Conservation (phyloP, 164 flowering plant species). For the Vitis cinerea region DNA sequence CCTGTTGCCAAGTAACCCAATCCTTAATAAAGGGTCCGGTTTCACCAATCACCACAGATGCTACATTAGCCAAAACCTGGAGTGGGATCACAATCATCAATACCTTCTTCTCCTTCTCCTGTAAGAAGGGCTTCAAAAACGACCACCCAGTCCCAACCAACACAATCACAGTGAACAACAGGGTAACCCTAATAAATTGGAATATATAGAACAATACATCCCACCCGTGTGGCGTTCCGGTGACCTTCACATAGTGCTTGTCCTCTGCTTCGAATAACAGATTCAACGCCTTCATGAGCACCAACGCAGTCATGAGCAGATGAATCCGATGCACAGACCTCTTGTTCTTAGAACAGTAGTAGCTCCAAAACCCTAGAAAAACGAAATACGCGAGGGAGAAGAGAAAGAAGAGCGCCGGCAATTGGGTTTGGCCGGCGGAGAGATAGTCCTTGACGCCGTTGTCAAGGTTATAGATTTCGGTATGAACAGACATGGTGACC, state of each 20-base stretch:
- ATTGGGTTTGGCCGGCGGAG: constrained; percentile 82
- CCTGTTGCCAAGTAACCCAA: constrained; percentile 81
- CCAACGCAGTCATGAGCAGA: constrained; percentile 57
- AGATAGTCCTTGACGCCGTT: constrained; percentile 56
- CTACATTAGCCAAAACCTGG: constrained; percentile 71
- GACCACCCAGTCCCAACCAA: constrained; percentile 86
- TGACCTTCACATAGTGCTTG: constrained; percentile 69
- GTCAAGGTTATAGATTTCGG: constrained; percentile 74
- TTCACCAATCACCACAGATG: constrained; percentile 69
- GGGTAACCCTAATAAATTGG: constrained; percentile 56
- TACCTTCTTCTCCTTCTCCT: constrained; percentile 81
- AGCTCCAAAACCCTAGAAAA: constrained; percentile 59
- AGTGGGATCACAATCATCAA: constrained; percentile 77
- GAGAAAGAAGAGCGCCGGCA: constrained; percentile 53
- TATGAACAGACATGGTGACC: constrained; percentile 67
- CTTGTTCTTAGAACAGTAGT: constrained; percentile 35
- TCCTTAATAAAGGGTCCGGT: constrained; percentile 77
- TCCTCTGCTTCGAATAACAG: constrained; percentile 79
- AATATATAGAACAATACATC: constrained; percentile 74
- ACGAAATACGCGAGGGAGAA: constrained; percentile 50
- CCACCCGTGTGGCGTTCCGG: constrained; percentile 88
- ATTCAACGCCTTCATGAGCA: constrained; percentile 68
- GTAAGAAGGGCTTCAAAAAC: constrained; percentile 71
- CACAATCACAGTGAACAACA: constrained; percentile 73
- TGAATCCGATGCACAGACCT: constrained; percentile 68